These are phyloP conservation scores for Trichoderma afroharzianum DNA, from an alignment of 2,329 filamentous ascomycete species.

Conservation along the genomic window DNA sequence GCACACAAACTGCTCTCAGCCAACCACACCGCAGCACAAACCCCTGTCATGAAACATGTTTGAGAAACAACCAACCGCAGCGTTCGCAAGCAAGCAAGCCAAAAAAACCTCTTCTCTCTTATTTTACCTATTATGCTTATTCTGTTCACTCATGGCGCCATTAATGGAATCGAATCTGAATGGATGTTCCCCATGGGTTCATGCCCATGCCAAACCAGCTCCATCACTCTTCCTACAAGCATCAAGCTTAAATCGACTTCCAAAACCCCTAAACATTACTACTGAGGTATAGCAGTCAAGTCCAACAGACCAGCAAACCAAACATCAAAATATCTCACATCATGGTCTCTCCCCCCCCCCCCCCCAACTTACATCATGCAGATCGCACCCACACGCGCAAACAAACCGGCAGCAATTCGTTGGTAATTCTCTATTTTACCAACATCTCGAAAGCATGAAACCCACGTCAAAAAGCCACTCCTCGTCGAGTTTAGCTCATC, in stretches of 20 bases:
- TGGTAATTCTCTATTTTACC: neutral
- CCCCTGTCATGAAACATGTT: constrained; percentile 3
- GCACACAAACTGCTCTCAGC: neutral
- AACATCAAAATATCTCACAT: neutral
- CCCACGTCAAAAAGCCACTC: neutral
- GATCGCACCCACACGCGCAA: neutral
- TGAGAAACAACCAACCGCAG: neutral
- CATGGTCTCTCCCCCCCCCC: neutral
- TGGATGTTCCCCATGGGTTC: too few species aligned
- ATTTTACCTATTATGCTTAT: too few species aligned
- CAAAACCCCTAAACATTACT: neutral
- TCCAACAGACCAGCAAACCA: neutral
- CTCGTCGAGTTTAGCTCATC: neutral
- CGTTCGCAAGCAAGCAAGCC: neutral
- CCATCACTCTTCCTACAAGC: too few species aligned
- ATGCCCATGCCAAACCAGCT: too few species aligned
- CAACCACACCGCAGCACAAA: neutral
- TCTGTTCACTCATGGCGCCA: too few species aligned
- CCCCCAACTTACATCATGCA: neutral
- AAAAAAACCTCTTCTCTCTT: neutral
- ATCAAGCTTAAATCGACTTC: too few species aligned
- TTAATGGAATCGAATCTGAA: too few species aligned
- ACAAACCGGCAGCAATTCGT: neutral
- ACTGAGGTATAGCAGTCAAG: too few species aligned
- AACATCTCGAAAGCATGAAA: neutral